Base-by-base conservation (phyloP, 495 filamentous ascomycete species). In the Massariosphaeria phaeospora region DNA sequence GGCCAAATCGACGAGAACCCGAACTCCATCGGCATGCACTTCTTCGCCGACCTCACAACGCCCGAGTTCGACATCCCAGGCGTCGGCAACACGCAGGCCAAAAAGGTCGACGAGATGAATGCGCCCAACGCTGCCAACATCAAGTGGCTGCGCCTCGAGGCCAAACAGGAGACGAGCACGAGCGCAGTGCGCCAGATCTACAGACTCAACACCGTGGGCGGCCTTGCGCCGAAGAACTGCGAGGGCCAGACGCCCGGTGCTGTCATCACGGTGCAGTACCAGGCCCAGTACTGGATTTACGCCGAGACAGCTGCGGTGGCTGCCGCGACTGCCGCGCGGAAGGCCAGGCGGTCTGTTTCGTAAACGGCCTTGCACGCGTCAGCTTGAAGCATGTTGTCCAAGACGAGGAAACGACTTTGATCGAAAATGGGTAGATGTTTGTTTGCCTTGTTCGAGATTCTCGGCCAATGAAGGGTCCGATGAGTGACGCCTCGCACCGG, bases 201-300 rank as follows among this genome's bases (percentile, higher is more conserved):
- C 64, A 76, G 93, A 17, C 72, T 96, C 23, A 75, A 88, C 61
- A 98, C 91, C 0, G 87, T 81, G 3, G 89, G 89, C 3, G 91
- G 91, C 17, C 77, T 74, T 17, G 65, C 88, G 0, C 90, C 91
- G 0, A 70, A 76, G 29, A 88, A 79, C 0, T 98, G 91, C 67
- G 62, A 78, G 36, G 86, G 83, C 0, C 74, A 80, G 76, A 64
- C 57, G 0, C 72, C 70, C 0, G 69, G 76, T 0, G 67, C 70
- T 25, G 46, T 67, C 7, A 89, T 98, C 52, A 70, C 80, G 46
- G 78, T 94, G 34, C 74, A 88, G 65, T 98, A 98, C 71, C 75
- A 86, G 18, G 83, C 93, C 5, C 82, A 90, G 74, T 97, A 89
- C 33, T 57, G 69, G 69, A 39, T 72, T 10, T 72, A 62, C 38